Evolutionary conservation across 139 green algal species (phyloP), one percentile per base, ranked within the genome.

Genomic region (Desmodesmus armatus): DNA sequence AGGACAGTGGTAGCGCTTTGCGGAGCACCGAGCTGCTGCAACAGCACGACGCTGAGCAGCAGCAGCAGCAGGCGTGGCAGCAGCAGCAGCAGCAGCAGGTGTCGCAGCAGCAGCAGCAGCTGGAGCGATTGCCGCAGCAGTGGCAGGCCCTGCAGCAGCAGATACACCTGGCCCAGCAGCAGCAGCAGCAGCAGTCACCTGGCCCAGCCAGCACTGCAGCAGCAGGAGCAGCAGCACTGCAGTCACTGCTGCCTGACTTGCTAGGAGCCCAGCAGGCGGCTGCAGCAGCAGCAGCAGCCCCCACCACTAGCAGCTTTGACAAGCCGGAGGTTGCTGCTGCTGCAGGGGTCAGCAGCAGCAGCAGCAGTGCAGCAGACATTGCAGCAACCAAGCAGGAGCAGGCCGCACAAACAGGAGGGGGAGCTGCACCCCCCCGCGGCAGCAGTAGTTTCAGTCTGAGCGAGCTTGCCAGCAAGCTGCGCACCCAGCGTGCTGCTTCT

Each of bases 151-250:
- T 62, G 51, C 51, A 27, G 51, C 17, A 27, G 51, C 66, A 51
- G 66, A 75, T n/a, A 25, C 66, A 44, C 27, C 29, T 31, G 33
- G 7, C 33, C 23, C 66, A 75, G 29, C 66, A 53, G 69, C 69
- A 77, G n/a, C 65, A 29, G 35, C 37, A 60, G 69, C 69, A 17
- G 37, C 35, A 37, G 69, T 13, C 2, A 77, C 37, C 39, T 43
- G 39, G 37, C 17, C 37, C 65, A 31, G 13, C 15, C 0, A 21
- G 23, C 23, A 3, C 1, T 25, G 66, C 33, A 25, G 19, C 31
- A 67, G 73, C 47, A 49, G 73, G 17, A 62, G 71, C n/a, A 80
- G 73, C 73, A 67, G 73, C 73, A 80, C 31, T 35, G 25, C 63
- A 40, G 63, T 21, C 31, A 43, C n/a, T 41, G 3, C 29, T 72